Conservation (phyloP, 164 flowering plant species). For the Vitis labrusca region DNA sequence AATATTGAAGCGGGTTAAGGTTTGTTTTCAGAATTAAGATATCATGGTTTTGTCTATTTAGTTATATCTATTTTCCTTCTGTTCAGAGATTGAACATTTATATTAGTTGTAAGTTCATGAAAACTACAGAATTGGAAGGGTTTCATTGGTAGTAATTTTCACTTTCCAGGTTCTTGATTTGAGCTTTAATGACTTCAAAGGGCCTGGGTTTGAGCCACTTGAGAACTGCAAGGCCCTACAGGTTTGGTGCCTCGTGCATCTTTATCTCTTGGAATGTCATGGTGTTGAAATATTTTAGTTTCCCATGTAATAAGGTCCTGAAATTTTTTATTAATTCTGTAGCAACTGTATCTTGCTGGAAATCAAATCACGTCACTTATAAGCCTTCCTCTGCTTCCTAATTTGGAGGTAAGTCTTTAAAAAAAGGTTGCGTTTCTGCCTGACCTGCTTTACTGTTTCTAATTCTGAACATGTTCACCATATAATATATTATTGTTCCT, state of each 20-base stretch:
- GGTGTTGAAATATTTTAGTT: not conserved
- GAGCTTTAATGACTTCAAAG: constrained; percentile 97
- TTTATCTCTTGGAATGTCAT: constrained; percentile 5
- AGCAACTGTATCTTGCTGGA: constrained; percentile 99
- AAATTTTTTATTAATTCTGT: constrained; percentile 20
- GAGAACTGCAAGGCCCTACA: constrained; percentile 88
- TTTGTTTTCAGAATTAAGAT: constrained; percentile 31
- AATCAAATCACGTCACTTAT: constrained; percentile 91
- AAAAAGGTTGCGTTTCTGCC: not conserved
- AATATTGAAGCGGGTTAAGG: constrained; percentile 90
- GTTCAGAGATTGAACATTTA: not conserved
- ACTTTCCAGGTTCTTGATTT: constrained; percentile 89
- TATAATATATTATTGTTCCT: not conserved
- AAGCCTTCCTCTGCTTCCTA: constrained; percentile 96
- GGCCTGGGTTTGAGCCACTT: constrained; percentile 98
- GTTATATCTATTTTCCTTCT: constrained; percentile 5
- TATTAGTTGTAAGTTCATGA: not conserved
- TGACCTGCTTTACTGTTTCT: constrained; percentile 1
- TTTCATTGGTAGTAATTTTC: constrained; percentile 6
- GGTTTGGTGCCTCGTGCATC: constrained; percentile 39
- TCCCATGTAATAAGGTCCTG: constrained; percentile 4
- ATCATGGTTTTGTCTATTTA: not conserved
- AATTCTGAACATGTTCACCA: not conserved
- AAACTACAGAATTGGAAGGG: not conserved
- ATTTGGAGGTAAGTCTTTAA: constrained; percentile 78